Evolutionary conservation across 2,329 filamentous ascomycete genomes (phyloP), one percentile per base, ranked within the genome.

Genomic region (Dactylonectria macrodidyma): DNA sequence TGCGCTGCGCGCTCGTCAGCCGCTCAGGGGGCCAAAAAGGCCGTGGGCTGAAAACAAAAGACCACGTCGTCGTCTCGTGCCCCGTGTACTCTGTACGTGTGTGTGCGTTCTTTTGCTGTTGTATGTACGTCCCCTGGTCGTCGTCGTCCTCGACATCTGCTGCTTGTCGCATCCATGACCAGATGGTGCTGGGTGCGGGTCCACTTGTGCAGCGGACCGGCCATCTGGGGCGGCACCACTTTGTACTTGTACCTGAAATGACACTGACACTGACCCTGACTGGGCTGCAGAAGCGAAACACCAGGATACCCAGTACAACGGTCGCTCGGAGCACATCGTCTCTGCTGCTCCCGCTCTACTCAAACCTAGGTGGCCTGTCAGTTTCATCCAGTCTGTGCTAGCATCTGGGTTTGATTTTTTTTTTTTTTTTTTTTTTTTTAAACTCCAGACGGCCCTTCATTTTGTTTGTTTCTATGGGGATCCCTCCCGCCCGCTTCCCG

Each of bases 311-410:
- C 59, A 63, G 74, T 68, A 44, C 67, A 67, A 63, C 72, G 50
- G 58, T 63, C 64, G 62, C 52, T 66, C 50, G 67, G 65, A 65
- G 67, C 70, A 63, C 46, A 51, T 68, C 66, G 58, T 59, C 51
- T 57, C 69, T 66, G 19, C 50, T 60, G 48, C 26, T 30, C 26
- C 26, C 26, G 4, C 26, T 4, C 26, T 30, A 61, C 50, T 62
- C 51, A 47, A 59, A 66, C 59, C 48, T 44, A 1, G 19, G 19
- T 19, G 30, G 59, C 65, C 69, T 14, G 59, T 65, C 70, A 59
- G 67, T 69, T 69, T 66, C 66, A 64, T 71, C 56, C 52, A 74
- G 72, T 71, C 71, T 76, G 73, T 72, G 74, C 68, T 76, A 66
- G 68, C 68, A 67, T 51, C 55, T 57, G 26, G 16, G 30, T 7